These are phyloP conservation scores for Vanrija humicola DNA, from an alignment of 1,284 basidiomycete genomes.

Conservation along the genomic window DNA sequence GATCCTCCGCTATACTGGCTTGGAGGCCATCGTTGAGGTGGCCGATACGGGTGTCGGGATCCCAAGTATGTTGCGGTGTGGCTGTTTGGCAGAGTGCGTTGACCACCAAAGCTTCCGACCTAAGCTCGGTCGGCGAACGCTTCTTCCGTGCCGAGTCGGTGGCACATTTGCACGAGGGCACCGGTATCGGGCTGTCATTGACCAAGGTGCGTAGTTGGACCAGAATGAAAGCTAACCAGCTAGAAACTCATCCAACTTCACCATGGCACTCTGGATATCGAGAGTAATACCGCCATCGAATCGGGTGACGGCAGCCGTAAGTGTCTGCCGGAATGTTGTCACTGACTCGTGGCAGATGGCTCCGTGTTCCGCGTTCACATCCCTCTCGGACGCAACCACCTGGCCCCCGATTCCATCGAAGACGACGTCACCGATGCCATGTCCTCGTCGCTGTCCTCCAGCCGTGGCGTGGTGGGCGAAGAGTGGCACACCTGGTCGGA, in stretches of 20 bases:
- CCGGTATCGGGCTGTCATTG: conserved; percentile 46
- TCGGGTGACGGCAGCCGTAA: conserved; percentile 21
- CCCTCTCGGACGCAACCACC: conserved; percentile 39
- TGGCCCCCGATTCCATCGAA: conserved; percentile 37
- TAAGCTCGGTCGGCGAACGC: conserved; percentile 42
- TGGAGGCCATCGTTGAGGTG: conserved; percentile 37
- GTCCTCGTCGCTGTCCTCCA: neutral
- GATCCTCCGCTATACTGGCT: conserved; percentile 21
- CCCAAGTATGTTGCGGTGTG: conserved; percentile 13
- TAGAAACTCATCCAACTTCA: conserved; percentile 50
- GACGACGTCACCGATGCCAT: conserved; percentile 2
- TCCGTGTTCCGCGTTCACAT: conserved; percentile 39
- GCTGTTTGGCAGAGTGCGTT: neutral
- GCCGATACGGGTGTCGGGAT: conserved; percentile 51
- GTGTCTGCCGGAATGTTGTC: neutral
- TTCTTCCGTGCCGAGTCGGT: conserved; percentile 46
- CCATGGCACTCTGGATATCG: conserved; percentile 47
- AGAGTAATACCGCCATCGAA: conserved; percentile 39
- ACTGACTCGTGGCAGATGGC: conserved; percentile 25
- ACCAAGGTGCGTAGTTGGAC: conserved; percentile 27
- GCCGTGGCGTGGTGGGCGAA: conserved; percentile 7
- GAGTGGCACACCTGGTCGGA: conserved; percentile 14
- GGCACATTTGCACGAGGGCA: conserved; percentile 45
- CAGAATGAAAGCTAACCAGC: neutral
- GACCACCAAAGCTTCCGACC: conserved; percentile 25